phyloP scores from a whole-genome alignment of 371 early-diverging fungal species.

The Capillidium rhysosporum region DNA sequence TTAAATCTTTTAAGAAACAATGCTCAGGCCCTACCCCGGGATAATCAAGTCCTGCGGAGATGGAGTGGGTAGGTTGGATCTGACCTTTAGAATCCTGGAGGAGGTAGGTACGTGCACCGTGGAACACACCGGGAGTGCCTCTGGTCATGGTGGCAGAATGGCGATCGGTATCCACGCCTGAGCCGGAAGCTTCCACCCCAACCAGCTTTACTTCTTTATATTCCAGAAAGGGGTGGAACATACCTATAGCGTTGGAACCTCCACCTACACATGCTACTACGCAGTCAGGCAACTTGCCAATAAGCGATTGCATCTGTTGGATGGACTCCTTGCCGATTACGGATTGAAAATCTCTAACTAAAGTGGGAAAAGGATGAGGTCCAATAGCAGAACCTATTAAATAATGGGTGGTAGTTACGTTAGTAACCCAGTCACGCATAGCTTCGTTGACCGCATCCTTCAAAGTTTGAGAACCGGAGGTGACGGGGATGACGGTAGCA shows the following conservation, averaged over 20 bases:
- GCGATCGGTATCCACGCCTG: conserved; percentile 56
- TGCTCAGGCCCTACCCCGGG: conserved; percentile 97
- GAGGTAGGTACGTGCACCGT: conserved; percentile 85
- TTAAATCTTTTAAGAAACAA: conserved; percentile 69
- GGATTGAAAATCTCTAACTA: conserved; percentile 93
- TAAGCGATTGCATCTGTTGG: conserved; percentile 56
- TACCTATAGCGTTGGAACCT: conserved; percentile 90
- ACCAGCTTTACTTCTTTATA: conserved; percentile 62
- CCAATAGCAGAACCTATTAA: conserved; percentile 93
- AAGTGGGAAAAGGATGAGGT: conserved; percentile 82
- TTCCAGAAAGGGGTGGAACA: conserved; percentile 85
- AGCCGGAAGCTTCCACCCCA: conserved; percentile 90
- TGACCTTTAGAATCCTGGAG: conserved; percentile 86
- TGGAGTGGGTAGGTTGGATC: conserved; percentile 84
- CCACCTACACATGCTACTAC: conserved; percentile 94
- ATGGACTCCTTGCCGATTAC: conserved; percentile 78
- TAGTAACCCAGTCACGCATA: conserved; percentile 96
- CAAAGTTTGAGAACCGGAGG: conserved; percentile 56
- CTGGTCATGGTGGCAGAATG: conserved; percentile 81
- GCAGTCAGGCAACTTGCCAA: conserved; percentile 71
- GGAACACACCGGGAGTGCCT: conserved; percentile 86
- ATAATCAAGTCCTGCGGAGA: conserved; percentile 91
- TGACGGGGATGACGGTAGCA: conserved; percentile 76
- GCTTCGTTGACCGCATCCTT: conserved; percentile 98
- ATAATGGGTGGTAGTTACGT: conserved; percentile 83